Conservation (phyloP, 345 rosid genomes). For the Aurinia saxatilis region DNA sequence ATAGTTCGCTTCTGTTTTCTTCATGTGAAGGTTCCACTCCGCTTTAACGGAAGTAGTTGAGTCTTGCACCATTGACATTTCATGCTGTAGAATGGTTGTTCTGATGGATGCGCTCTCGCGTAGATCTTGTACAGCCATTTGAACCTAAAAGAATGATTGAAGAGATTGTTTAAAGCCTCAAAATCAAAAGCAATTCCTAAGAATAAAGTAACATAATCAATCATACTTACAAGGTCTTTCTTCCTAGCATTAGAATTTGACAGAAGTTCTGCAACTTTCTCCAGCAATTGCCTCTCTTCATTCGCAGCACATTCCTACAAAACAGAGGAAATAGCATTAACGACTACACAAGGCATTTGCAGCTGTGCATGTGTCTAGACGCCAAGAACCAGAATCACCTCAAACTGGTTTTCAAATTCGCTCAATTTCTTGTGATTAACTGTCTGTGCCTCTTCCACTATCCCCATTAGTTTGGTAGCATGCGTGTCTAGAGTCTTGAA, state of each 20-base stretch:
- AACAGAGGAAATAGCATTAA: neutral
- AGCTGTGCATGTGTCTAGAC: constrained; percentile 6
- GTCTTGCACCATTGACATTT: constrained; percentile 89
- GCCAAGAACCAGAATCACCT: constrained; percentile 42
- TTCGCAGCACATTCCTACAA: constrained; percentile 77
- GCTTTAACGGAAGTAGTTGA: constrained; percentile 64
- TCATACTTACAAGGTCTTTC: constrained; percentile 63
- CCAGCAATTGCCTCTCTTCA: constrained; percentile 81
- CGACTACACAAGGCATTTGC: neutral
- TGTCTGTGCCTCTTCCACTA: constrained; percentile 77
- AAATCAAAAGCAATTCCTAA: neutral
- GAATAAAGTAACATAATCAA: neutral
- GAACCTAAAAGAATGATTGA: constrained; percentile 45
- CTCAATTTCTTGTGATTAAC: constrained; percentile 69
- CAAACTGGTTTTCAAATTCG: constrained; percentile 84
- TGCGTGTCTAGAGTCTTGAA: constrained; percentile 66
- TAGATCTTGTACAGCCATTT: constrained; percentile 80
- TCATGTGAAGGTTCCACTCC: constrained; percentile 81
- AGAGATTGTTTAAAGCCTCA: neutral
- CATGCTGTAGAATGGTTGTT: constrained; percentile 71
- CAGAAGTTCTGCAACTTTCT: constrained; percentile 85
- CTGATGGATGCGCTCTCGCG: constrained; percentile 66
- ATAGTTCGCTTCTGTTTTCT: constrained; percentile 66
- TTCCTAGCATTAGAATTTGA: constrained; percentile 79
- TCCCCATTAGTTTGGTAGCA: constrained; percentile 58